Conservation (phyloP, 441 rosid genomes). For the Omphalea diandra region DNA sequence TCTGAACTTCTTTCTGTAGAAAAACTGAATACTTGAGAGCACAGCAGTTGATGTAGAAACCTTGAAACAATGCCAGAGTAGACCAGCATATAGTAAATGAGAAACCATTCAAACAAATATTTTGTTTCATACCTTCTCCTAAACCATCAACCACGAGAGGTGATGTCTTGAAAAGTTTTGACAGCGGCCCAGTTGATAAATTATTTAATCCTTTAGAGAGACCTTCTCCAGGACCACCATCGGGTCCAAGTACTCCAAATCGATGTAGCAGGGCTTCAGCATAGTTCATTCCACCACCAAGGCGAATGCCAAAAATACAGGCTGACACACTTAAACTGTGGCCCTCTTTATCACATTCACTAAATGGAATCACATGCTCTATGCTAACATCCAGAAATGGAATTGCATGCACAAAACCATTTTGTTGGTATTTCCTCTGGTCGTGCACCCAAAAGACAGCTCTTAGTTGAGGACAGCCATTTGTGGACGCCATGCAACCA, state of each 20-base stretch:
- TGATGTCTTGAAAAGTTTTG: slow-evolving; percentile 78
- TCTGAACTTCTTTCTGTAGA: slow-evolving; percentile 47
- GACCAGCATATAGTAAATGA: neutral
- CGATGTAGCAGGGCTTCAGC: slow-evolving; percentile 35
- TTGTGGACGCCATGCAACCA: slow-evolving; percentile 38
- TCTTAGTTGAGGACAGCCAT: slow-evolving; percentile 57
- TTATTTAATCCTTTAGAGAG: slow-evolving; percentile 79
- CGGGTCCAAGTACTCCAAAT: slow-evolving; percentile 73
- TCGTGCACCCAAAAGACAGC: slow-evolving; percentile 92
- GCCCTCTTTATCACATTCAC: slow-evolving; percentile 79
- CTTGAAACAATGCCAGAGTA: neutral
- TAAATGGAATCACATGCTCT: slow-evolving; percentile 83
- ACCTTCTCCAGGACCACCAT: slow-evolving; percentile 94
- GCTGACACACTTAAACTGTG: slow-evolving; percentile 78
- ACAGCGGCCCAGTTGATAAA: slow-evolving; percentile 80
- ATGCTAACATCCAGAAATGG: slow-evolving; percentile 80
- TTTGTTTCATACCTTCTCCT: slow-evolving; percentile 50
- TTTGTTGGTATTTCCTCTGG: slow-evolving; percentile 39
- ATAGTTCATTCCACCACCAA: slow-evolving; percentile 80
- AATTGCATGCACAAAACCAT: slow-evolving; percentile 34
- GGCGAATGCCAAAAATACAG: slow-evolving; percentile 67
- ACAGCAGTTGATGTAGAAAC: slow-evolving; percentile 43
- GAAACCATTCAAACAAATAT: slow-evolving; percentile 4
- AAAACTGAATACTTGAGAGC: slow-evolving; percentile 24
- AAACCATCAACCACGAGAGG: slow-evolving; percentile 46